Evolutionary conservation across 805 yeast species (phyloP), one percentile per base, ranked within the genome.

Genomic region (Henningerozyma blattae): DNA sequence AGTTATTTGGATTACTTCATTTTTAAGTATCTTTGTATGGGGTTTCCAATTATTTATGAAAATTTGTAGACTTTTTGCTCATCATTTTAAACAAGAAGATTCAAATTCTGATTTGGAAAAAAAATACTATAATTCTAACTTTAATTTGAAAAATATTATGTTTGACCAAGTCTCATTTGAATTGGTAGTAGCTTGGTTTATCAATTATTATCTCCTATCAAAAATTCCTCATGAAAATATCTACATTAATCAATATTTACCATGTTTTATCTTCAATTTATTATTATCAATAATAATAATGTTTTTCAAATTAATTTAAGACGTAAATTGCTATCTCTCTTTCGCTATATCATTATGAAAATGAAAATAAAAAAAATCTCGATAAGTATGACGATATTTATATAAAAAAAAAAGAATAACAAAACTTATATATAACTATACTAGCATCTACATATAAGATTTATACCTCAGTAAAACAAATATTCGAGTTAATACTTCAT

Each of bases 121-220:
- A 29, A 9, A 25, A 9, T 7, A 15, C 37, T 1, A 7, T 29
- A 17, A 14, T 25, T n/a, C n/a, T 4, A 8, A 19, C 28, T 27
- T 34, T 7, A 20, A 20, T 14, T n/a, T 35, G 12, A n/a, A 31
- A 18, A 18, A 19, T 4, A 9, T 27, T 15, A 26, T 47, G 13
- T 41, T 43, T 18, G 19, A 34, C 22, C 46, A 44, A 15, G 34
- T 40, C 22, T 41, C 47, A 3, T 2, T 38, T 1, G 54, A 54
- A 32, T 44, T 40, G 15, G 19, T 39, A 15, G 6, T 47, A 5
- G 60, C 56, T 7, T 55, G 59, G 59, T 32, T 51, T 5, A 15
- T 52, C 15, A 56, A 51, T 34, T 50, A 36, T 26, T 40, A 41
- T 22, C 40, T 47, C n/a, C 50, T 50, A 29, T 24, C 37, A 14